A percentile compares a stretch with the other conserved stretches of the same genome.
Conservation (phyloP, 768 basidiomycete species). For the Phylloporus rhodoxanthus region DNA sequence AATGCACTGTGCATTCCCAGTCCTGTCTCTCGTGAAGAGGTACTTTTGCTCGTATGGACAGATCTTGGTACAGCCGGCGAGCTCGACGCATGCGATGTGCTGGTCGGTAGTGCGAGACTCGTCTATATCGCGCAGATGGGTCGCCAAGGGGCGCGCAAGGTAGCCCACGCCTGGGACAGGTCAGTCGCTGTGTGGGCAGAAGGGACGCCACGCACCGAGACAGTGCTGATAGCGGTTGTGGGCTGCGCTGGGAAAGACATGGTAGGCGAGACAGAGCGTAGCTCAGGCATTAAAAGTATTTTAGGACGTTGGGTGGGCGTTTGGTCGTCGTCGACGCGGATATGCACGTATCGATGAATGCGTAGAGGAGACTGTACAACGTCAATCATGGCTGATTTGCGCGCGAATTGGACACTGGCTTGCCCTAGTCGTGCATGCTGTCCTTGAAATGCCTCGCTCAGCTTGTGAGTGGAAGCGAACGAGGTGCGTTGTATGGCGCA, state of each 20-base stretch:
- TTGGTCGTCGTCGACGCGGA: neutral
- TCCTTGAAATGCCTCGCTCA: conserved; percentile 31
- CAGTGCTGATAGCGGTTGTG: conserved; percentile 84
- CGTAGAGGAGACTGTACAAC: conserved; percentile 26
- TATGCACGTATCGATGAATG: conserved; percentile 63
- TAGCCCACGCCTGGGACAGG: conserved; percentile 62
- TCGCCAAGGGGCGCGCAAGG: conserved; percentile 60
- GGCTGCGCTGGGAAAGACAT: conserved; percentile 71
- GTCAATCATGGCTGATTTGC: neutral
- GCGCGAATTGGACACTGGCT: conserved; percentile 2
- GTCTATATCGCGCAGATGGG: conserved; percentile 52
- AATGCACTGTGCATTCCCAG: too few relatives aligned
- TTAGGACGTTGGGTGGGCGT: conserved; percentile 24
- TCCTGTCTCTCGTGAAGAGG: too few relatives aligned
- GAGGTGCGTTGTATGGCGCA: too few relatives aligned
- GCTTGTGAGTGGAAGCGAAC: too few relatives aligned
- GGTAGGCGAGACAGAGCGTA: conserved; percentile 64
- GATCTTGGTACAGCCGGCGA: conserved; percentile 80
- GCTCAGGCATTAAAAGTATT: conserved; percentile 73
- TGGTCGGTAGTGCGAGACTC: conserved; percentile 59
- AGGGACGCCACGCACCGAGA: conserved; percentile 49
- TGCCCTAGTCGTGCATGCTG: conserved; percentile 40
- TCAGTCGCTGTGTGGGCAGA: conserved; percentile 1
- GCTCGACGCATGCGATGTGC: conserved; percentile 69
- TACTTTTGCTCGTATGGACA: too few relatives aligned